Percentiles rank a stretch among this genome's conserved stretches.
phyloP scores from a whole-genome alignment of 1,139 yeast genomes.

The Blastobotrys serpentis region DNA sequence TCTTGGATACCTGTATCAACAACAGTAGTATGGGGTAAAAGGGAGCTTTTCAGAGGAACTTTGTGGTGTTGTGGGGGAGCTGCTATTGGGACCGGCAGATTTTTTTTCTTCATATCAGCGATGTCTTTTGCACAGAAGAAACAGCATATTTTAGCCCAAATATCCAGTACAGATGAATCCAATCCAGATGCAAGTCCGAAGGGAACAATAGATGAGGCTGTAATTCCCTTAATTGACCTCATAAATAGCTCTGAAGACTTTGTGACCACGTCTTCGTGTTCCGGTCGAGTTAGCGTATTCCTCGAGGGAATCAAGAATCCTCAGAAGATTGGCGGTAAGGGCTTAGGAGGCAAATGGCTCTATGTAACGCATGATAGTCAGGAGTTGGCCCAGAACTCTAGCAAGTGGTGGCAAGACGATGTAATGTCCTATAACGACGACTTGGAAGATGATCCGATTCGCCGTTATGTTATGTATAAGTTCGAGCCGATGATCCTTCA shows the following conservation, averaged over 20 bases:
- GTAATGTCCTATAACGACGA: slow-evolving; percentile 13
- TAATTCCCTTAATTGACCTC: slow-evolving; percentile 66
- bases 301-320: slow-evolving; percentile 54
- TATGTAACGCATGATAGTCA: slow-evolving; percentile 68
- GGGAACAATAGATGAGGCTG: slow-evolving; percentile 71
- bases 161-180: slow-evolving; percentile 45
- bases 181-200: slow-evolving; percentile 77
- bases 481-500: slow-evolving; percentile 84
- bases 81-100: slow-evolving; percentile 5
- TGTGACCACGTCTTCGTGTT: slow-evolving; percentile 87
- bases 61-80: slow-evolving; percentile 2
- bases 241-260: slow-evolving; percentile 63
- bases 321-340: slow-evolving; percentile 72
- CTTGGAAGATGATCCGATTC: slow-evolving; percentile 23
- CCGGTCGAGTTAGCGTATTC: slow-evolving; percentile 82
- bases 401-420: slow-evolving; percentile 48
- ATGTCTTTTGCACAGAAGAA: slow-evolving; percentile 64
- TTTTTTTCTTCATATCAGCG: not conserved
- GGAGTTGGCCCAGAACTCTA: slow-evolving; percentile 39
- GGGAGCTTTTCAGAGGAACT: too few relatives aligned
- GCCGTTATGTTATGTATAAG: slow-evolving; percentile 65
- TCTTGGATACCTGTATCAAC: too few relatives aligned
- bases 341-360: slow-evolving; percentile 82
- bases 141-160: slow-evolving; percentile 53
- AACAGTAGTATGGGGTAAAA: too few relatives aligned